Percentiles rank a stretch among this genome's conserved stretches.
Evolutionary conservation across 1,139 yeast genomes (phyloP).

Genomic region (Taphrina pruni): DNA sequence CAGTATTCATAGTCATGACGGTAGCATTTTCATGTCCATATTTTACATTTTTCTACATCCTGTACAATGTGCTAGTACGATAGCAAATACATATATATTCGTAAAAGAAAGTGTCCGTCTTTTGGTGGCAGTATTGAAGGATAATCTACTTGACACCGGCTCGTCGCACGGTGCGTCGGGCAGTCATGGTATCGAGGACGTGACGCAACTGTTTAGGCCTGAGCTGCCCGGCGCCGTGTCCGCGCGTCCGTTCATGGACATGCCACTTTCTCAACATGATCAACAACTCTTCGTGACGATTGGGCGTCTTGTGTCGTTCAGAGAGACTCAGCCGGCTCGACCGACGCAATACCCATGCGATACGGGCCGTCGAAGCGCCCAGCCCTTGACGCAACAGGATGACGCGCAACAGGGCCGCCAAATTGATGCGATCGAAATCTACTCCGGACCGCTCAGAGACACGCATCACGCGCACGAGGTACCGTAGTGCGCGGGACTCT

Average conservation of each 20-base stretch:
- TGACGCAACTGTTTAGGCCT: conserved; percentile 9
- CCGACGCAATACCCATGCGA: conserved; percentile 1
- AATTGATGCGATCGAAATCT: conserved; percentile 1
- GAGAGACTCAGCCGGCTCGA: neutral
- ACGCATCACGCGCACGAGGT: neutral
- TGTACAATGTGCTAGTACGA: no score
- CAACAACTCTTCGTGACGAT: neutral
- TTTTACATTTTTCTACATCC: no score
- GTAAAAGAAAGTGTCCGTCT: no score
- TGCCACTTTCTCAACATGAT: conserved; percentile 8
- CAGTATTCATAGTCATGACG: no score
- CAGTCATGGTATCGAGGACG: conserved; percentile 2
- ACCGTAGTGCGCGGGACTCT: conserved; percentile 13
- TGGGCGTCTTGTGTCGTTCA: neutral
- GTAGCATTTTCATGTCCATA: no score
- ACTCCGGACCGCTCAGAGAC: neutral
- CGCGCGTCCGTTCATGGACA: conserved; percentile 9
- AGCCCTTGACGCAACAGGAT: conserved; percentile 20
- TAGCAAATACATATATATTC: no score
- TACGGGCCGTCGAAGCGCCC: conserved; percentile 9
- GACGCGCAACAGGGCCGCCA: conserved; percentile 13
- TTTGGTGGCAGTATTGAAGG: neutral
- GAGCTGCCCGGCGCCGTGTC: neutral
- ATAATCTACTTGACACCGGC: no score
- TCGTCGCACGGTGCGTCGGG: neutral